Evolutionary conservation across 1,284 basidiomycete genomes (phyloP), one percentile per base, ranked within the genome.

Genomic region (Meripilus lineatus): DNA sequence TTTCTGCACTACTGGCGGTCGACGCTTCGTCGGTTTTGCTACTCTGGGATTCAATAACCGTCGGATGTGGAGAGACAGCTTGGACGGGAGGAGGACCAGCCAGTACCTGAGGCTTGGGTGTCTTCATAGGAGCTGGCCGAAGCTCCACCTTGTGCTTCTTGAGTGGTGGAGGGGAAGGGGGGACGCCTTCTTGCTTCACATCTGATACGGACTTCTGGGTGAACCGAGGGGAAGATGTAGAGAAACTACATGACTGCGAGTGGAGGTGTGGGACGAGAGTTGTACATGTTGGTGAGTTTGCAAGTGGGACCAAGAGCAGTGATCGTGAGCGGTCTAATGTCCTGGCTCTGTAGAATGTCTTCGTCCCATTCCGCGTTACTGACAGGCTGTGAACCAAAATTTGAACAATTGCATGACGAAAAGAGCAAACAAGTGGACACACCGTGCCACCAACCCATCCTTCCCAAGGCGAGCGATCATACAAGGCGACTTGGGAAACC

Each of bases 61-160:
- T 32, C 24, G 21, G 52, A 40, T 14, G 47, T 15, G 14, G 51
- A 20, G n/a, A n/a, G n/a, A n/a, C n/a, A n/a, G n/a, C n/a, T n/a
- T n/a, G 42, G 10, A 2, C 40, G 2, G 3, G 48, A 41, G 30
- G 54, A 45, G 56, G 46, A 42, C 35, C 44, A 10, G 28, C 28
- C 28, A 30, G 10, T 30, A 56, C 57, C 33, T 38, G 24, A 42
- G 53, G 30, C 17, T 51, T 58, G 10, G 64, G 64, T 1, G 70
- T 70, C 51, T 82, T 85, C 50, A 84, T 65, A 22, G 84, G 84
- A 4, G 66, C 79, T 1, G 84, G 84, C 32, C 75, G 71, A 10
- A 85, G 65, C 47, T 83, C 79, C 34, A 84, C 63, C 56, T 79
- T 84, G 20, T 66, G 68, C 55, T 79, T 82, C 33, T 71, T 67